Evolutionary conservation across 2,329 filamentous ascomycete species (phyloP), one percentile per base, ranked within the genome.

Genomic region (Epicoccum sorghinum): DNA sequence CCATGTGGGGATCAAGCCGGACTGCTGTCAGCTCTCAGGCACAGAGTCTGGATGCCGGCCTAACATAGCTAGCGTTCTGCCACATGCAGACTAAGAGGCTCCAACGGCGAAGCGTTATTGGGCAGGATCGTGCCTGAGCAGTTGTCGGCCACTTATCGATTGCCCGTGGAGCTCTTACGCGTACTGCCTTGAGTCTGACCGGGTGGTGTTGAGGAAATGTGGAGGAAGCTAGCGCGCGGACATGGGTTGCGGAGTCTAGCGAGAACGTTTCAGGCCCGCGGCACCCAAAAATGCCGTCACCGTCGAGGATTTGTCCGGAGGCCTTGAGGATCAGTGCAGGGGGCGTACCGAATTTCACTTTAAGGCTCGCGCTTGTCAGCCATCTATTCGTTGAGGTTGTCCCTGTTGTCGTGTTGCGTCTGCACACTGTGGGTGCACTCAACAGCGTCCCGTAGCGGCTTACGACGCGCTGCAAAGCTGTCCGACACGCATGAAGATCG

Each of bases 101-200:
- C 51, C 14, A 24, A 32, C n/a, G 18, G 22, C 23, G 43, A 45
- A 40, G 33, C 18, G 38, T 62, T 43, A 72, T 69, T 70, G 69
- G 68, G 48, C 35, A 22, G 24, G 42, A 29, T 13, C 14, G 29
- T 38, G 49, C 47, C 41, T 59, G 56, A 53, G 29, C 55, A 30
- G 44, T 59, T 48, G 43, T 33, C 55, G 52, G 48, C 45, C 56
- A 59, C 39, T 52, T 60, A 56, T 61, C 60, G 56, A 65, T 56
- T 55, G 54, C 48, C 52, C 47, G 52, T 59, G 59, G 57, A 58
- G 54, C 64, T 69, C 62, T 69, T 67, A 72, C 71, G 68, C 68
- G 69, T 68, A 67, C 60, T 64, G 62, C 65, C 50, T 62, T 6
- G 61, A 66, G 61, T 35, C 47, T 53, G 45, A 49, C 29, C 52